Evolutionary conservation across 495 filamentous ascomycete species (phyloP), one percentile per base, ranked within the genome.

Genomic region (Rhizodiscina lignyota): DNA sequence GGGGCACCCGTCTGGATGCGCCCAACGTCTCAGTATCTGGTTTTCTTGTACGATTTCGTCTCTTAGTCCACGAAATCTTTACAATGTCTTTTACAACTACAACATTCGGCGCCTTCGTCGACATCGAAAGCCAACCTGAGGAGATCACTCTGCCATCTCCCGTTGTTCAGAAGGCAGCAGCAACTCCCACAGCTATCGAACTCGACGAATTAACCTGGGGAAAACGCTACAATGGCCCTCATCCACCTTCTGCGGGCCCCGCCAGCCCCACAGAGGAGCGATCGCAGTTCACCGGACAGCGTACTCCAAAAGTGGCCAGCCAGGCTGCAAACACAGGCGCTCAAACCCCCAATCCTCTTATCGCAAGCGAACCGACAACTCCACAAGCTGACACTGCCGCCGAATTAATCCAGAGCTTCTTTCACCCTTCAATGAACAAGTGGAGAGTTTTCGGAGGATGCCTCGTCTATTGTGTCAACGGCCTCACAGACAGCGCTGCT

Each of bases 401-500:
- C 20, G 58, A 61, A 16, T 40, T 59, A 12, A 52, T 68, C 22
- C 69, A 67, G 32, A 64, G 54, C 31, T 61, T 65, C 31, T 66
- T 56, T 8, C 60, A 62, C 36, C 68, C 74, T 21, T 51, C 60
- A 1, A 73, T 68, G 62, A 77, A 57, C 34, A 54, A 48, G 30
- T 59, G 48, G 48, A 18, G 55, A 16, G 37, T 57, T 18, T 36
- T 64, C 10, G 39, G 59, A 6, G 55, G 59, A 12, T 74, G 68
- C 36, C 45, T 66, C 37, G 44, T 45, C 5, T 54, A 54, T 27
- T 44, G 57, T 36, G 52, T 41, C 22, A 54, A 57, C 37, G 55
- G 55, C n/a, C 52, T 68, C 35, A 68, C 56, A 62, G 45, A 68
- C 60, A 53, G 55, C 43, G 74, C 75, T 1, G 67, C 77, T 2